These are phyloP conservation scores for Sporothrix brunneoviolacea DNA, from an alignment of 2,329 filamentous ascomycete species.

Conservation along the genomic window DNA sequence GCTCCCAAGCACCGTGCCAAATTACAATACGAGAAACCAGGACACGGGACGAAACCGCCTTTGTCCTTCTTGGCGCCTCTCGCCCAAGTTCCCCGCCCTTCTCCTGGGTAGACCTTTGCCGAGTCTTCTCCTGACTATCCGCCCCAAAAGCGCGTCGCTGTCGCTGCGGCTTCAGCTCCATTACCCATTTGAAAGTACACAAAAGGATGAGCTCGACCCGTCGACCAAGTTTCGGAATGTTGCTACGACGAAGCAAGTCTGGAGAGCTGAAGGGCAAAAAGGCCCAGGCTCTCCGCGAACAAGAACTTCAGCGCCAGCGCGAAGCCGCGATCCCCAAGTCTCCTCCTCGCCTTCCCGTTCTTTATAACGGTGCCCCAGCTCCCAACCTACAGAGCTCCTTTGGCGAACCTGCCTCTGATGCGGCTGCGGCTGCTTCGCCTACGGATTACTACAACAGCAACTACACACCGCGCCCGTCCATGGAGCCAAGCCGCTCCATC, in stretches of 20 bases:
- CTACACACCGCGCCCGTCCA: slow-evolving; percentile 41
- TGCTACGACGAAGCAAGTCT: slow-evolving; percentile 63
- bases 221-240: slow-evolving; percentile 47
- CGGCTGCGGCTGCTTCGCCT: background rate
- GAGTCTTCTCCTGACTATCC: background rate
- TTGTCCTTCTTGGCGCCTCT: too few relatives aligned
- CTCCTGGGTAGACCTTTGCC: background rate
- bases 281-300: slow-evolving; percentile 46
- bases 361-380: slow-evolving; percentile 41
- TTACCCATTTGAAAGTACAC: background rate
- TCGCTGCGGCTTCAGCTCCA: background rate
- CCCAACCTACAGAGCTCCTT: slow-evolving; percentile 36
- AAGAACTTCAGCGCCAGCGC: slow-evolving; percentile 45
- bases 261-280: slow-evolving; percentile 59
- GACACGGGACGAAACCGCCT: background rate
- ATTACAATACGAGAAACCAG: background rate
- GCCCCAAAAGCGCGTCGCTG: background rate
- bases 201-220: slow-evolving; percentile 32
- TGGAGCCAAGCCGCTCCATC: slow-evolving; percentile 42
- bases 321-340: slow-evolving; percentile 39
- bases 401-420: slow-evolving; percentile 52
- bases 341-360: slow-evolving; percentile 46
- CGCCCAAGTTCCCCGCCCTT: background rate
- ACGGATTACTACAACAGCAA: slow-evolving; percentile 15
- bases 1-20: slow-evolving; percentile 3